These are phyloP conservation scores for Populus davidiana DNA, from an alignment of 345 rosid species.

Conservation along the genomic window DNA sequence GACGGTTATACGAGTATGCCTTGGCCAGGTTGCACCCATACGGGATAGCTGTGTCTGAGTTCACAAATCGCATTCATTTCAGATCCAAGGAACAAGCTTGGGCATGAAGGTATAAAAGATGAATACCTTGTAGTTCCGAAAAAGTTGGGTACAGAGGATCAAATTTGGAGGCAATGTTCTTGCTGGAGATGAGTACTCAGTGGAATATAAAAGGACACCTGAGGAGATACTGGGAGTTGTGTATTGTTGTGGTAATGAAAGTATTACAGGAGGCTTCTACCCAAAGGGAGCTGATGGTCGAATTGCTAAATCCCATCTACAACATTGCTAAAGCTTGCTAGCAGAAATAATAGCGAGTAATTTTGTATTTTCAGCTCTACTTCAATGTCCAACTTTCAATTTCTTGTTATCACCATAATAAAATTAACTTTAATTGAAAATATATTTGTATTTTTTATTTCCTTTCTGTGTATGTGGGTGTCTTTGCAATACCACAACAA, in stretches of 20 bases:
- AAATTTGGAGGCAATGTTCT: conserved; percentile 44
- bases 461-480: neutral
- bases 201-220: conserved; percentile 48
- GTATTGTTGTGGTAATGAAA: conserved; percentile 56
- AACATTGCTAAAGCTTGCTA: neutral
- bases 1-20: conserved; percentile 45
- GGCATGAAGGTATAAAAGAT: conserved; percentile 41
- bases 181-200: conserved; percentile 44
- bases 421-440: neutral
- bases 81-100: conserved; percentile 35
- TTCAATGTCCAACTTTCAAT: neutral
- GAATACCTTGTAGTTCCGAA: conserved; percentile 51
- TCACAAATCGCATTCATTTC: conserved; percentile 40
- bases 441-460: neutral
- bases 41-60: conserved; percentile 33
- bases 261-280: conserved; percentile 52
- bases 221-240: conserved; percentile 57
- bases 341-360: neutral
- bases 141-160: conserved; percentile 37
- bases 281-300: conserved; percentile 63
- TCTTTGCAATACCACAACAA: neutral
- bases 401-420: neutral
- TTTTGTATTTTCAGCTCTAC: neutral
- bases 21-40: conserved; percentile 33
- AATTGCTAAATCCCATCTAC: conserved; percentile 47